phyloP scores from a whole-genome alignment of 1,284 basidiomycete genomes.

The Cryptococcus sp. region DNA sequence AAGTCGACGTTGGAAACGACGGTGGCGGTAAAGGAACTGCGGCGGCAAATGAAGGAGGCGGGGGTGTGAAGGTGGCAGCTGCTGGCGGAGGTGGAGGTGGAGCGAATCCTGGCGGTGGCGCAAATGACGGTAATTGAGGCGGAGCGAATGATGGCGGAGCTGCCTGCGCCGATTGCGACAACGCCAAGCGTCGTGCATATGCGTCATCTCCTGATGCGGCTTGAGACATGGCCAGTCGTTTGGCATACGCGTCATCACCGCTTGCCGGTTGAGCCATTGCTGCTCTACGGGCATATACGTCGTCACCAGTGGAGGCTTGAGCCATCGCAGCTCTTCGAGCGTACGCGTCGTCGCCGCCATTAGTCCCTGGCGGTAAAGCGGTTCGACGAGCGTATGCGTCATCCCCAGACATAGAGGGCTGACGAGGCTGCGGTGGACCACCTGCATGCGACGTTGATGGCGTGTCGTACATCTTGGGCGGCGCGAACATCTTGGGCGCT shows the following conservation, averaged over 20 bases:
- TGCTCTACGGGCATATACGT: constrained; percentile 38
- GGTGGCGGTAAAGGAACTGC: constrained; percentile 1
- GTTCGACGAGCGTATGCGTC: constrained; percentile 12
- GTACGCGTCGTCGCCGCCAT: constrained; percentile 16
- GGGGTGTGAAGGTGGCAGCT: background rate
- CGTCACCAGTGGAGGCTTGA: constrained; percentile 25
- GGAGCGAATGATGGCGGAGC: constrained; percentile 6
- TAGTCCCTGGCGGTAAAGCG: too few species aligned
- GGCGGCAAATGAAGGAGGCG: constrained; percentile 9
- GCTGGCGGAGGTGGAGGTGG: constrained; percentile 10
- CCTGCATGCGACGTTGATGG: constrained; percentile 13
- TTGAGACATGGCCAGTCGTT: constrained; percentile 22
- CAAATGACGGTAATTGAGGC: constrained; percentile 2
- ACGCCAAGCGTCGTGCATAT: constrained; percentile 40
- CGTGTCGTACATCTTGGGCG: constrained; percentile 43
- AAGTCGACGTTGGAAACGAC: background rate
- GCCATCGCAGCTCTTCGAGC: constrained; percentile 38
- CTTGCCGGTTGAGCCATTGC: constrained; percentile 25
- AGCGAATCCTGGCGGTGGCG: constrained; percentile 5
- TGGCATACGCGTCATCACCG: constrained; percentile 31
- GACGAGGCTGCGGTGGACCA: constrained; percentile 6
- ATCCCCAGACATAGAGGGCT: constrained; percentile 20
- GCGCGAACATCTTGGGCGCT: constrained; percentile 51
- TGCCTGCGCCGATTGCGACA: constrained; percentile 23
- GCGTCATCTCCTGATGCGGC: constrained; percentile 44